Evolutionary conservation across 108 stramenopile genomes (phyloP).

Genomic region (Pseudonitzschia multistriata): DNA sequence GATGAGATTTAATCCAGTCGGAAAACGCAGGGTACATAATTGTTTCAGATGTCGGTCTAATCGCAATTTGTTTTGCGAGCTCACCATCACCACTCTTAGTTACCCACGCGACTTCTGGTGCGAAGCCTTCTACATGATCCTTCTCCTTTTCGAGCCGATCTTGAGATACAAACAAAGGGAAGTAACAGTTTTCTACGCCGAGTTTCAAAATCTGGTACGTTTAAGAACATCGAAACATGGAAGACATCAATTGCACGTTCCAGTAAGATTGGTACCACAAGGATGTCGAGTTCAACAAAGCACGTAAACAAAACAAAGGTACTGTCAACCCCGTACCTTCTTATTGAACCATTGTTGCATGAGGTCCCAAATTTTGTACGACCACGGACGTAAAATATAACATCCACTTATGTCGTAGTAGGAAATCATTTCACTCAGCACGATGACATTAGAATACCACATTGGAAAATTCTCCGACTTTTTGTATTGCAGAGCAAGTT

Average conservation of each 20-base stretch:
- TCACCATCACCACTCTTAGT: constrained; percentile 89
- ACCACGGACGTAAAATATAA: constrained; percentile 98
- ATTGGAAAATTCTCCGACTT: constrained; percentile 93
- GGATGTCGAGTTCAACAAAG: not conserved
- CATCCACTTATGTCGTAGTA: constrained; percentile 99
- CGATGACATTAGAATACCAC: constrained; percentile 99
- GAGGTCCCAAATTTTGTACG: constrained; percentile 97
- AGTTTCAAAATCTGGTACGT: constrained; percentile 62
- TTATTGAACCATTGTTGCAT: constrained; percentile 97
- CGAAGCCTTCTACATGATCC: constrained; percentile 99
- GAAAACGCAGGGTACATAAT: constrained; percentile 99
- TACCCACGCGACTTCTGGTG: constrained; percentile 98
- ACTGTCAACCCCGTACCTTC: constrained; percentile 29
- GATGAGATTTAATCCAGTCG: constrained; percentile 91
- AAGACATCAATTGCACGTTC: not conserved
- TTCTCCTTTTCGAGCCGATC: constrained; percentile 95
- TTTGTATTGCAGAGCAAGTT: constrained; percentile 79
- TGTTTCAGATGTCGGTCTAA: constrained; percentile 97
- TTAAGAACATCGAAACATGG: constrained; percentile 19
- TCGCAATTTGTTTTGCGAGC: constrained; percentile 94
- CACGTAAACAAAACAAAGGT: not conserved
- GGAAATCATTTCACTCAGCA: constrained; percentile 97
- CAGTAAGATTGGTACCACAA: not conserved
- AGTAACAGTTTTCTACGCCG: constrained; percentile 96
- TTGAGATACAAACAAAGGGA: constrained; percentile 95